Percentiles rank a stretch among this genome's conserved stretches.
phyloP scores from a whole-genome alignment of 2,329 filamentous ascomycete genomes.

The Penicillium sp. region DNA sequence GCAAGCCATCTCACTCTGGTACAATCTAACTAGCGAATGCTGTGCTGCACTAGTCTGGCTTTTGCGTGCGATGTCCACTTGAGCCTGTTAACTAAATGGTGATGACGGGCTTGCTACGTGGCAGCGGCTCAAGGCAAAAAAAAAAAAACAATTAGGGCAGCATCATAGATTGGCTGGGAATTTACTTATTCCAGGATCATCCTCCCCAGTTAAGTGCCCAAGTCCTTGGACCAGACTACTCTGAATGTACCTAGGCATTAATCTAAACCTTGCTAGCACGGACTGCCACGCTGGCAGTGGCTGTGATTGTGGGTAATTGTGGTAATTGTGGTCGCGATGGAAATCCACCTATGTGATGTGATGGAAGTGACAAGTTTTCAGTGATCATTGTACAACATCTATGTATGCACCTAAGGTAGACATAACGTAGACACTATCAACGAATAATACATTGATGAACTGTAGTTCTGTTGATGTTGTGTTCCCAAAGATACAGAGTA shows the following conservation, averaged over 20 bases:
- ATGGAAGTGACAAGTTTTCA: not conserved
- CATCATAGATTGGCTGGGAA: not conserved
- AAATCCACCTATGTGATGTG: not conserved
- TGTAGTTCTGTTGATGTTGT: not conserved
- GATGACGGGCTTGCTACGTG: conserved; percentile 11
- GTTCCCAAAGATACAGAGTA: not conserved
- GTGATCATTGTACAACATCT: not conserved
- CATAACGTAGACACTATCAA: not conserved
- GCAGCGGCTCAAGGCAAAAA: conserved; percentile 12
- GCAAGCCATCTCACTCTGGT: not conserved
- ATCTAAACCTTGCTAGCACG: conserved; percentile 10
- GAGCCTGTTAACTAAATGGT: not conserved
- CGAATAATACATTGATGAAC: not conserved
- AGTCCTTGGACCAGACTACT: not conserved
- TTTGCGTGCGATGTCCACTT: not conserved
- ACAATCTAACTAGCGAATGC: not conserved
- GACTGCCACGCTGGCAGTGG: conserved; percentile 25
- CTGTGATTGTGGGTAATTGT: not conserved
- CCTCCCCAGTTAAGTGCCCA: conserved; percentile 12
- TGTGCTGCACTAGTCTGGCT: not conserved
- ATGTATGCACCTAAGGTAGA: not conserved
- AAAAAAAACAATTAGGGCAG: not conserved
- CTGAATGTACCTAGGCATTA: not conserved
- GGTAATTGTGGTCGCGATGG: not conserved
- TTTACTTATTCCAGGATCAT: not conserved